Base-by-base conservation (phyloP, 495 filamentous ascomycete genomes). In the Xylaria sp. region DNA sequence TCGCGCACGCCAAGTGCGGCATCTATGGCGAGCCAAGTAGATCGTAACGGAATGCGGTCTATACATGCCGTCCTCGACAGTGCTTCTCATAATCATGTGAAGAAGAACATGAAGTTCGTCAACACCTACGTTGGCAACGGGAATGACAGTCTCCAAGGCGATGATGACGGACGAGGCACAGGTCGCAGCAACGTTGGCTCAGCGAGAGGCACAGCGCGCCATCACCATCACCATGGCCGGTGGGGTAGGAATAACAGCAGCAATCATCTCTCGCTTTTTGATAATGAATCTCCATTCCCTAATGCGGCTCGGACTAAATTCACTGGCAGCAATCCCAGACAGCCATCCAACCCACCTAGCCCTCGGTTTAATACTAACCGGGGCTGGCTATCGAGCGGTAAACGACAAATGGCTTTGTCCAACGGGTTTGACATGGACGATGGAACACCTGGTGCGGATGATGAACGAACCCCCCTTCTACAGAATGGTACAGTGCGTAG, bases 21-120 rank as follows among this genome's bases (percentile, higher is more conserved):
- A 5, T 98, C 96, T 5, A 93, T 96, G 87, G 89, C 82, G 14
- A 97, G 91, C 81, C 91, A 92, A 80, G 87, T 89, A 37, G 93
- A 94, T 75, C 91, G 93, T 50, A 85, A 85, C 68, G 88, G 86
- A 64, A 85, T 91, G 73, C 83, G 90, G 52, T 85, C 85, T 24
- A 80, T 89, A 73, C 87, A 90, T 68, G 73, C 82, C 67, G 85
- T 88, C 58, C 80, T 93, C 68, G 88, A 94, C 61, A 89, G 86
- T 77, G 85, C 85, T 21, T 83, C 87, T n/a, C 91, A 90, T 65
- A 89, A 86, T 58, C 87, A 88, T 8, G 89, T 91, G 70, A 97
- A 97, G 83, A 93, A 93, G 80, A 97, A 92, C 81, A 98, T 98
- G 96, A 98, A 99, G 76, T 98, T 98, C 75, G 92, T 93, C n/a